phyloP scores from a whole-genome alignment of 257 asterid species.

The Striga asiatica region DNA sequence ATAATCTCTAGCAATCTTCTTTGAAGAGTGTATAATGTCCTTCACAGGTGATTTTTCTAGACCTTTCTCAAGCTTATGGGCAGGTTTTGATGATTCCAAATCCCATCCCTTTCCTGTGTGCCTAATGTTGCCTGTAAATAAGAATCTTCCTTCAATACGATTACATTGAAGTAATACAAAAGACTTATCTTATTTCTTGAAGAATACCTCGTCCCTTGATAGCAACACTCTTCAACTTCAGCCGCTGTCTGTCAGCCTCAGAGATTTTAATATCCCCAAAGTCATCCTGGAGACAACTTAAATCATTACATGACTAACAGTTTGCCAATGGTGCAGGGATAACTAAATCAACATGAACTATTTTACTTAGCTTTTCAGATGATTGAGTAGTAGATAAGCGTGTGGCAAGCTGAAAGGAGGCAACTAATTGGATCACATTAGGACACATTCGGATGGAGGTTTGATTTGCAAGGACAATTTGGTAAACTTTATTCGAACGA shows the following conservation, averaged over 20 bases:
- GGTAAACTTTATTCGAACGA: no score
- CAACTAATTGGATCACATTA: no score
- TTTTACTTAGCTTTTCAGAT: no score
- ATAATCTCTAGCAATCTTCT: constrained; percentile 15
- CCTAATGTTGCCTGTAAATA: constrained; percentile 32
- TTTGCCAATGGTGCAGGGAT: no score
- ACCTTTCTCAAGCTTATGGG: constrained; percentile 16
- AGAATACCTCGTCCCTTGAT: constrained; percentile 34
- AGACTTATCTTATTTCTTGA: neutral
- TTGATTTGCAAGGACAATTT: no score
- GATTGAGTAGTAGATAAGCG: no score
- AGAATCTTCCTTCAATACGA: neutral
- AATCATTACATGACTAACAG: neutral
- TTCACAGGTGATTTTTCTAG: constrained; percentile 23
- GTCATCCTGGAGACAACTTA: constrained; percentile 41
- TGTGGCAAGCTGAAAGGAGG: no score
- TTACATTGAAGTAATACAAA: neutral
- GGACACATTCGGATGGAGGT: no score
- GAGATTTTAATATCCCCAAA: constrained; percentile 32
- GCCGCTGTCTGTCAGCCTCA: constrained; percentile 35
- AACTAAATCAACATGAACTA: no score
- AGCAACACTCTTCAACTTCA: constrained; percentile 32
- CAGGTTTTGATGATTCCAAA: constrained; percentile 22
- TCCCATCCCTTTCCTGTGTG: constrained; percentile 19
- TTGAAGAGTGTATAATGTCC: constrained; percentile 19